phyloP scores from a whole-genome alignment of 352 stramenopile species.

The Phytophthora pseudosyringae region DNA sequence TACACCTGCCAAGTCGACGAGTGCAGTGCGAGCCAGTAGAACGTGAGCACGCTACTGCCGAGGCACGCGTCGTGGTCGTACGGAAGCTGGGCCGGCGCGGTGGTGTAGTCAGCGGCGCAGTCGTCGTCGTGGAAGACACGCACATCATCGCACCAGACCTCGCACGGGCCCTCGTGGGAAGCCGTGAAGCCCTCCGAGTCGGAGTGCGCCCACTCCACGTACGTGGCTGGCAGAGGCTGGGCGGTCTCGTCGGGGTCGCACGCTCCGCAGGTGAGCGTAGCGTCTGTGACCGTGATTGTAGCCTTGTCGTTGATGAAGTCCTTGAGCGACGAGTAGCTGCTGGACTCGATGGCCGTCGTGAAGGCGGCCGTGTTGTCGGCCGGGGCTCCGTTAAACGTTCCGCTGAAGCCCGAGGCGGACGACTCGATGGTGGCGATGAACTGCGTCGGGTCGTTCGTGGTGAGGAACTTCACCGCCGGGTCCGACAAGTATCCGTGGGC shows the following conservation, averaged over 20 bases:
- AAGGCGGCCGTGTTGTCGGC: conserved; percentile 33
- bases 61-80: conserved; percentile 48
- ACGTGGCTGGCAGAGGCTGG: conserved; percentile 28
- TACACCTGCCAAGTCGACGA: conserved; percentile 52
- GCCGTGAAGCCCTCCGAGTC: conserved; percentile 39
- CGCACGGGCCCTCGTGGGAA: conserved; percentile 49
- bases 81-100: conserved; percentile 36
- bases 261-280: conserved; percentile 33
- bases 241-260: conserved; percentile 29
- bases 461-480: conserved; percentile 32
- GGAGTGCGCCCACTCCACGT: conserved; percentile 40
- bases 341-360: conserved; percentile 32
- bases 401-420: conserved; percentile 29
- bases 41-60: conserved; percentile 32
- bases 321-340: conserved; percentile 35
- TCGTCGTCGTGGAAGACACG: conserved; percentile 47
- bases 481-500: conserved; percentile 36
- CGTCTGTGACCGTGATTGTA: conserved; percentile 25
- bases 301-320: conserved; percentile 35
- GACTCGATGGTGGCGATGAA: conserved; percentile 42
- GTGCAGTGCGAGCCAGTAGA: conserved; percentile 56
- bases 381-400: conserved; percentile 26
- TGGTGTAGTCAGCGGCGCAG: conserved; percentile 38
- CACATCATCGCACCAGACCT: conserved; percentile 50
- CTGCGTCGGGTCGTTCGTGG: conserved; percentile 29